Base-by-base conservation (phyloP, 805 yeast genomes). In the Pichia deserticola region DNA sequence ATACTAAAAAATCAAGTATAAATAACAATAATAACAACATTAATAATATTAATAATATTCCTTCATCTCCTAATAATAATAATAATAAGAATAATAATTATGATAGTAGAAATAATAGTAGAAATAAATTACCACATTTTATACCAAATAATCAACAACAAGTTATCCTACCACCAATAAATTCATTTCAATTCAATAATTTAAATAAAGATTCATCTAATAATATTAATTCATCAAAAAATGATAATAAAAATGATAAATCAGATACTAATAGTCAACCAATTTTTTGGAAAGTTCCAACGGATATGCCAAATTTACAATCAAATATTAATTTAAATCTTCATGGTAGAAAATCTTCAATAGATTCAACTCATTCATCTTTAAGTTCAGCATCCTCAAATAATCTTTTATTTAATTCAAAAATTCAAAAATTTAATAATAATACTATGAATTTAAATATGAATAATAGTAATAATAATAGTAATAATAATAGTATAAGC, bases 221-320 rank as follows among this genome's bases (percentile, higher is more conserved):
- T 10, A 33, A 33, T 33, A 6, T 5, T 5, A 9, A 9, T 33
- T 7, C 9, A 12, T 4, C 5, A 7, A 10, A n/a, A 5, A 29
- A 33, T 12, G 30, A 20, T 30, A 40, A 40, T 30, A 40, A 32
- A 15, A 40, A 40, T 30, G 25, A 30, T 28, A 27, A n/a, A 7
- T 27, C 27, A 6, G 8, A 29, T 29, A 29, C 5, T 29, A 29
- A 29, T 29, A 29, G 32, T 29, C 5, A 60, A 4, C 45, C 38
- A 9, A 55, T 66, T 39, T 77, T 79, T 61, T 79, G 84, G 84
- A 79, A 77, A 57, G 84, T 78, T 5, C 84, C 84, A 7, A 77
- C 76, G 57, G 81, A 77, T 53, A 73, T 77, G 74, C 81, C 82
- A 13, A 52, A 55, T 28, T n/a, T 48, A 6, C 51, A 53, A 15